phyloP scores from a whole-genome alignment of 306 rosid genomes.

The Ormosia semicastrata region DNA sequence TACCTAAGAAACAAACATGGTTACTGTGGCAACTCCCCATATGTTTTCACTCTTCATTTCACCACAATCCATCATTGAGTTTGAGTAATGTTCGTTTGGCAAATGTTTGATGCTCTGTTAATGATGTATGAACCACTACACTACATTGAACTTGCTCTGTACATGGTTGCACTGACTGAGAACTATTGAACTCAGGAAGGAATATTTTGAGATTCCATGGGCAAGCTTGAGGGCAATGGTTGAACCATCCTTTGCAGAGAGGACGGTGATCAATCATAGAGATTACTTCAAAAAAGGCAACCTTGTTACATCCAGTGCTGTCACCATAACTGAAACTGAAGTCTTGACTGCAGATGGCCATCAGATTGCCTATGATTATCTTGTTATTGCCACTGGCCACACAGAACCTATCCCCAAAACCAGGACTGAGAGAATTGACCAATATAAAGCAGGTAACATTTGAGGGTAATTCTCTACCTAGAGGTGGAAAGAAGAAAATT shows the following conservation, averaged over 20 bases:
- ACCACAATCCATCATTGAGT: too few species aligned
- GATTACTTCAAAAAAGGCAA: conserved; percentile 71
- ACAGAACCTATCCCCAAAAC: conserved; percentile 50
- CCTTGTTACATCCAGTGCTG: conserved; percentile 56
- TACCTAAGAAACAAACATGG: too few species aligned
- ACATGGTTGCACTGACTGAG: neutral
- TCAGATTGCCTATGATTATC: conserved; percentile 59
- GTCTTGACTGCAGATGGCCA: conserved; percentile 69
- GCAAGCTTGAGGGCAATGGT: conserved; percentile 79
- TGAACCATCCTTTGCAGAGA: conserved; percentile 75
- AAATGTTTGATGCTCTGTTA: neutral
- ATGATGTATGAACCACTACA: neutral
- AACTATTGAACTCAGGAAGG: conserved; percentile 58
- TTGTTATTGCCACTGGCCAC: conserved; percentile 84
- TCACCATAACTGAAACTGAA: conserved; percentile 58
- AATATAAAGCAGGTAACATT: conserved; percentile 59
- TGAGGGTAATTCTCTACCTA: neutral
- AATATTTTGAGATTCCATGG: conserved; percentile 92
- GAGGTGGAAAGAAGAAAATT: neutral
- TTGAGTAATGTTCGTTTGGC: neutral
- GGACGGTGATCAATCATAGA: conserved; percentile 67
- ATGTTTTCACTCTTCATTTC: too few species aligned
- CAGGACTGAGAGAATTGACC: conserved; percentile 52
- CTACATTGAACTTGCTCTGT: neutral
- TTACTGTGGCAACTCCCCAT: too few species aligned